Evolutionary conservation across 495 filamentous ascomycete genomes (phyloP).

Genomic region (Bryoglossum gracile): DNA sequence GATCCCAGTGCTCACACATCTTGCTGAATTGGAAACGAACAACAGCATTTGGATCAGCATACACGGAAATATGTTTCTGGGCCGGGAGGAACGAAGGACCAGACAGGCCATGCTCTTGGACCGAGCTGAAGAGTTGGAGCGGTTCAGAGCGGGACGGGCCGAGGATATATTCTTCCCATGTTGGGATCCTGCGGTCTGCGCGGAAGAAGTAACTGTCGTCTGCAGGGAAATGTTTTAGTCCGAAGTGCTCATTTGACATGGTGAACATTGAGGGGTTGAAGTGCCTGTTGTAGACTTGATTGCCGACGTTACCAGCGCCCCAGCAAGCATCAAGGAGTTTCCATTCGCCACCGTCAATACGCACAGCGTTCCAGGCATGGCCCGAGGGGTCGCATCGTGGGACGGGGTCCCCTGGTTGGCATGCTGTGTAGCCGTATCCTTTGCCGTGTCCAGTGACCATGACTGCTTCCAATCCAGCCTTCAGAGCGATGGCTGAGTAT

Average conservation of each 20-base stretch:
- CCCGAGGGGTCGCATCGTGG: slow-evolving; percentile 49
- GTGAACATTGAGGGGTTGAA: slow-evolving; percentile 69
- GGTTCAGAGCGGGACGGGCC: slow-evolving; percentile 37
- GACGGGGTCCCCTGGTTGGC: slow-evolving; percentile 45
- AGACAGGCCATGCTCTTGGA: slow-evolving; percentile 55
- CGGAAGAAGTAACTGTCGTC: slow-evolving; percentile 65
- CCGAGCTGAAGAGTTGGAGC: slow-evolving; percentile 36
- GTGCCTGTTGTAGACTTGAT: slow-evolving; percentile 50
- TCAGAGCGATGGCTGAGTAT: slow-evolving; percentile 63
- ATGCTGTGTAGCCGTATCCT: slow-evolving; percentile 60
- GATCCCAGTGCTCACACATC: slow-evolving; percentile 72
- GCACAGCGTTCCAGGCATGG: slow-evolving; percentile 92
- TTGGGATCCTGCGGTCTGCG: slow-evolving; percentile 45
- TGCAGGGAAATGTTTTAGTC: slow-evolving; percentile 66
- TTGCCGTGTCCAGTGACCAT: slow-evolving; percentile 79
- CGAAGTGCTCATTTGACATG: slow-evolving; percentile 77
- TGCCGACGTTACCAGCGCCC: slow-evolving; percentile 68
- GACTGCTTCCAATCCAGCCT: slow-evolving; percentile 64
- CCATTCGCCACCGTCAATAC: slow-evolving; percentile 79
- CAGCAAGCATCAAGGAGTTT: slow-evolving; percentile 89
- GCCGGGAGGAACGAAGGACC: slow-evolving; percentile 53
- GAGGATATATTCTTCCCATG: slow-evolving; percentile 75
- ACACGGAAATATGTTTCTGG: slow-evolving; percentile 48
- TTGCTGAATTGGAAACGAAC: slow-evolving; percentile 72
- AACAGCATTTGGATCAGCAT: slow-evolving; percentile 32